Evolutionary conservation across 129 eudicot species (phyloP), one percentile per base, ranked within the genome.

Genomic region (Escallonia herrerae): DNA sequence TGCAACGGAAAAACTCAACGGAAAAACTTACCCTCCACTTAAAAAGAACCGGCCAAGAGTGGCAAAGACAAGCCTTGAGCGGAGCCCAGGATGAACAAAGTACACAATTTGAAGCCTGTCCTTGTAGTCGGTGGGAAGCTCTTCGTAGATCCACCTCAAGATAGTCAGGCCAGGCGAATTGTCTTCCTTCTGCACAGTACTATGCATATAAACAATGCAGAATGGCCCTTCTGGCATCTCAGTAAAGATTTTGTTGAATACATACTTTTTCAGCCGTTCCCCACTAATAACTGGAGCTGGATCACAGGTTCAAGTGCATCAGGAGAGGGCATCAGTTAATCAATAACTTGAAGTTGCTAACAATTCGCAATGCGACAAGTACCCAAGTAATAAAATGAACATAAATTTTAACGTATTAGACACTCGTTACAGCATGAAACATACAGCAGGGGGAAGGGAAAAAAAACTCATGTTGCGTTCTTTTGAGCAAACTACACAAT

Each of bases 61-160:
- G 43, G 98, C 98, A 67, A 91, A 64, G 47, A 80, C 95, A 40
- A 91, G 78, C 76, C 96, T 77, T 61, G 98, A 91, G 8, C 96
- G 89, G 9, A 91, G 84, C 10, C 98, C 96, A 5, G 98, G 98
- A 82, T 91, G 98, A 67, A 91, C 69, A 72, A 91, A 91, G 80
- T 91, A 91, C n/a, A 91, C 77, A 73, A 76, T 85, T 62, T 88
- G 95, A 68, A 91, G 96, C 79, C 96, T 83, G 60, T 88, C 98
- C 66, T 91, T 91, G 53, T 65, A 73, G 53, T 88, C 87, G 39
- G 82, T 50, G 48, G 98, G 96, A 47, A 91, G 90, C 58, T 88
- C 95, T 79, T 91, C 98, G 63, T 91, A 91, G 45, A 91, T 85
- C 96, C 98, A 91, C 72, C 98, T 72, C 75, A 91, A 72, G 54